Conservation (phyloP, 106 monocot genomes). For the Dendrobium catenatum region DNA sequence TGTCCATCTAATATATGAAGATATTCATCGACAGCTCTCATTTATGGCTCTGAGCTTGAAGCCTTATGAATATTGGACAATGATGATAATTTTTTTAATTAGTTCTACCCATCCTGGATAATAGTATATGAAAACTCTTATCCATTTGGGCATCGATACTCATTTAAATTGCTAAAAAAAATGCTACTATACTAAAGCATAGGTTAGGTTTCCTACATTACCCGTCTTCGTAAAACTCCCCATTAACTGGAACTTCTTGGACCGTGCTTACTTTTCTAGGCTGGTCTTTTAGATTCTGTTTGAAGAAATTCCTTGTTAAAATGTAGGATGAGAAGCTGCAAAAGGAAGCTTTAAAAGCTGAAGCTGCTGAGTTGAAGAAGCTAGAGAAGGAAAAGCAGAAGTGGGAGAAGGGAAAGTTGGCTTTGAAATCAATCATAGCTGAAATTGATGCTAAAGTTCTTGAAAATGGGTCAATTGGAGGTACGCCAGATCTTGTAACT, state of each 20-base stretch:
- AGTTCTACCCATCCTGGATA: too few species aligned
- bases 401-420: constrained; percentile 90
- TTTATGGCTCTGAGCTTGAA: too few species aligned
- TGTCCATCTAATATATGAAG: too few species aligned
- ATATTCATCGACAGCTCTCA: too few species aligned
- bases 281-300: neutral
- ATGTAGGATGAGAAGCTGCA: constrained; percentile 66
- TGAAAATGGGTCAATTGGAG: constrained; percentile 77
- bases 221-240: neutral
- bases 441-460: constrained; percentile 80
- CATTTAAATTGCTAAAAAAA: too few species aligned
- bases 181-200: neutral
- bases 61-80: too few species aligned
- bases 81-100: too few species aligned
- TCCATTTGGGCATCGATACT: too few species aligned
- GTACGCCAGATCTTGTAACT: constrained; percentile 22
- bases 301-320: neutral
- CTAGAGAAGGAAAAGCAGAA: constrained; percentile 67
- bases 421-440: constrained; percentile 72
- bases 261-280: neutral
- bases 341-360: constrained; percentile 75
- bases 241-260: neutral
- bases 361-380: constrained; percentile 60
- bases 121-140: too few species aligned
- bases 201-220: neutral